Conservation (phyloP, 305 asterid genomes). For the Fraxinus nigra region DNA sequence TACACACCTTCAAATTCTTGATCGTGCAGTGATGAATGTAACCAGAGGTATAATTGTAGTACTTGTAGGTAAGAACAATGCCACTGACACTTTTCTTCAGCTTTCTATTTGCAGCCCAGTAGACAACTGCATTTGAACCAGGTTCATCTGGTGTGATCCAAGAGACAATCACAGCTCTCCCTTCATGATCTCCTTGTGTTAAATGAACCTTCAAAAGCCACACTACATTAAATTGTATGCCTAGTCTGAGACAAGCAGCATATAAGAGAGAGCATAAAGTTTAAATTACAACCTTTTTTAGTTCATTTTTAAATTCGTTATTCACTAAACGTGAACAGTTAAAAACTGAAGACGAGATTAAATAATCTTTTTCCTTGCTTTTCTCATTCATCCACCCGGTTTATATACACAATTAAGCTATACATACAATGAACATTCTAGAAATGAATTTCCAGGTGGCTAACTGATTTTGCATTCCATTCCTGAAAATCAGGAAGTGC, state of each 20-base stretch:
- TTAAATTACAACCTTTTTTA: not conserved
- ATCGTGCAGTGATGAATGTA: slow-evolving; percentile 66
- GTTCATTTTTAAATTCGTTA: not conserved
- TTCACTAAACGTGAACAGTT: not conserved
- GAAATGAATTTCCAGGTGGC: no score
- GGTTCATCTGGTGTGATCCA: slow-evolving; percentile 62
- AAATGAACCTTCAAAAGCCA: slow-evolving; percentile 50
- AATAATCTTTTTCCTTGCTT: no score
- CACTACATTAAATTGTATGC: not conserved
- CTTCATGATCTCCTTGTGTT: slow-evolving; percentile 76
- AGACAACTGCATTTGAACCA: slow-evolving; percentile 43
- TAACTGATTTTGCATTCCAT: no score
- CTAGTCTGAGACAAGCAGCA: not conserved
- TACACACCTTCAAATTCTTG: slow-evolving; percentile 43
- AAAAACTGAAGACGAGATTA: no score
- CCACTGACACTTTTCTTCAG: slow-evolving; percentile 28
- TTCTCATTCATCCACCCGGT: no score
- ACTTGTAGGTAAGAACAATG: slow-evolving; percentile 41
- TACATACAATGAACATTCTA: no score
- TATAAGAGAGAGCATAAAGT: not conserved
- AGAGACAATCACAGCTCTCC: slow-evolving; percentile 54
- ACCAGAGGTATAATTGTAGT: slow-evolving; percentile 56
- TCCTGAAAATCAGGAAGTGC: no score
- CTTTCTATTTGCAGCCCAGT: slow-evolving; percentile 43
- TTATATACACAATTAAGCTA: no score